Base-by-base conservation (phyloP, 164 flowering plant genomes). In the Macadamia integrifolia region DNA sequence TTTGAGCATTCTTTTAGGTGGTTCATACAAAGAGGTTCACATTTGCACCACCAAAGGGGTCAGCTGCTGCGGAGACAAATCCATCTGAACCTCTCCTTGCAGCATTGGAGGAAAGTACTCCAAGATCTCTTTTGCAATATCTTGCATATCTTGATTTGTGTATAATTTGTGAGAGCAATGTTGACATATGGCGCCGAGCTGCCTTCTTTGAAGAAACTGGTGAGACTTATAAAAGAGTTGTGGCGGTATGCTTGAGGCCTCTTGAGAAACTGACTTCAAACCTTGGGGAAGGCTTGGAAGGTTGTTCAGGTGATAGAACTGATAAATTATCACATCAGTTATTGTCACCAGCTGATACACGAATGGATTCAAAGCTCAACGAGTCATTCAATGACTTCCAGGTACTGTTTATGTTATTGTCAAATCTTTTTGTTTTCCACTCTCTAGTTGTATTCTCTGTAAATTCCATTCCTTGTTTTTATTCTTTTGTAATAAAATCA, bases 201-300 rank as follows among this genome's bases (percentile, higher is more conserved):
- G 97, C 99, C 31, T 88, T 95, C 74, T 95, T 89, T 77, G 99
- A 95, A 82, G 98, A 95, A 81, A 85, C 89, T 71, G 90, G 97
- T 62, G 99, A 86, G 67, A 92, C 98, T 12, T 95, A 90, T 80
- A 95, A 78, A 72, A 80, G 88, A 84, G 95, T 95, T 52, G 53
- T 86, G 30, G 68, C 84, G 77, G 84, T 78, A 14, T 85, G 93
- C 84, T 76, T 92, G 80, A 84, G 85, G 79, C 98, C 97, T 78
- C 75, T 95, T 60, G 90, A 92, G 53, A 79, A 83, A 72, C 80
- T 95, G 30, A 80, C 91, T 48, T 77, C 85, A 42, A 78, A 80
- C 31, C 55, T 95, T 52, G 70, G 70, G 77, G 89, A 87, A 77
- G 83, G 83, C 57, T 75, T 88, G 65, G 89, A 85, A 72, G 77